These are phyloP conservation scores for Daldinia sp. DNA, from an alignment of 2,329 filamentous ascomycete genomes.

Conservation along the genomic window DNA sequence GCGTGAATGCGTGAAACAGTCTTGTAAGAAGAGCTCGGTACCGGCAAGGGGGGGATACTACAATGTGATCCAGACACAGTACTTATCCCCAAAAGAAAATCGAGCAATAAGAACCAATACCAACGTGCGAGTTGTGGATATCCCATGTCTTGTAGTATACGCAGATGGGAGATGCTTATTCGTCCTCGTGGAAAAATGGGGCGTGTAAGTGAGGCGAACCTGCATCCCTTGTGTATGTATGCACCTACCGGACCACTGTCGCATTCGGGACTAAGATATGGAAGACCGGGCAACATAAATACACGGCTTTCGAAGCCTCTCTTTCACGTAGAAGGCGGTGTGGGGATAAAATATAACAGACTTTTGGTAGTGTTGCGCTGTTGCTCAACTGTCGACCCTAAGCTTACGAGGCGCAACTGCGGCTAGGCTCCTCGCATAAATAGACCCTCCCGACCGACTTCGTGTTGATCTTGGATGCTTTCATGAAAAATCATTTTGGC, in stretches of 20 bases:
- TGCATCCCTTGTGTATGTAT: constrained; percentile 35
- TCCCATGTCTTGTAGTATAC: constrained; percentile 22
- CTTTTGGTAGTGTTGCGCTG: constrained; percentile 11
- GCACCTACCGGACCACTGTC: constrained; percentile 37
- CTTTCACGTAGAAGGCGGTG: constrained; percentile 31
- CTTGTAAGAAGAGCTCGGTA: constrained; percentile 25
- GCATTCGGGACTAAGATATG: constrained; percentile 40
- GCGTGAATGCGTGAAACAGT: constrained; percentile 33
- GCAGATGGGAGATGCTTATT: constrained; percentile 27
- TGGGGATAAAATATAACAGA: constrained; percentile 28
- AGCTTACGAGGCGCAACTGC: constrained; percentile 25
- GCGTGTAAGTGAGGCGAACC: constrained; percentile 46
- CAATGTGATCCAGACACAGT: constrained; percentile 35
- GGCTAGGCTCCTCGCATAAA: constrained; percentile 32
- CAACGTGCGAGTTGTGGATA: constrained; percentile 27
- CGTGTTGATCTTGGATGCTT: constrained; percentile 29
- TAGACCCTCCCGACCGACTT: constrained; percentile 28
- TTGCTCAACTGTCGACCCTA: constrained; percentile 25
- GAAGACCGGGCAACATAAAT: constrained; percentile 34
- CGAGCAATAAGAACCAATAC: constrained; percentile 34
- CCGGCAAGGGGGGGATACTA: constrained; percentile 29
- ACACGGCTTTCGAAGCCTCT: constrained; percentile 37
- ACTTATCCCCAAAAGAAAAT: constrained; percentile 21
- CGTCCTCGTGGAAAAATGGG: constrained; percentile 39
- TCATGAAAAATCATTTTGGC: constrained; percentile 21